Evolutionary conservation across 1,284 basidiomycete species (phyloP), one percentile per base, ranked within the genome.

Genomic region (Vanrija sp.): DNA sequence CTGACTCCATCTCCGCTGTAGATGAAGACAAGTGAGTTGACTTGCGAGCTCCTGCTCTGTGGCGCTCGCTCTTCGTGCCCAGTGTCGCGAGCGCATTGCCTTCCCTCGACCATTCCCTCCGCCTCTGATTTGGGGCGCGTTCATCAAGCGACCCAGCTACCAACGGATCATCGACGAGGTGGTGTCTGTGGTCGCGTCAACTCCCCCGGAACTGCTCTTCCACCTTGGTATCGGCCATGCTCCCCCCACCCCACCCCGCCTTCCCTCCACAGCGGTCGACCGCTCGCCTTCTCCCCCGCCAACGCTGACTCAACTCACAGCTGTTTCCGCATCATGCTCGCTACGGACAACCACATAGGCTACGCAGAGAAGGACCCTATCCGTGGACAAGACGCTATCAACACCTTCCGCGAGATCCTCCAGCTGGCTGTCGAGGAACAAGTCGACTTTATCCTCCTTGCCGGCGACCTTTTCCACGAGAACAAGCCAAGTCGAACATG

Each of bases 401-500:
- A 95, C 72, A 90, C 94, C 0, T 98, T 98, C 76, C 83, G 82
- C 60, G 96, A 99, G 78, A 90, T 98, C 43, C 78, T 99, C 7
- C 84, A 96, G 69, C 78, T 98, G 5, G 95, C 93, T 0, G 83
- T 87, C 15, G 90, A 93, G 59, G 79, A 91, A 60, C 85, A 96
- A 62, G 93, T 95, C 47, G 93, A 97, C 76, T 90, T 96, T 68
- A 82, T 99, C 51, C 82, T 99, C 3, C 84, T 98, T 2, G 94
- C 88, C 14, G 95, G 96, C 10, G 96, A 98, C 74, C 79, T 98
- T 7, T 98, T 98, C 69, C 96, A 99, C 72, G 96, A 99, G 68
- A 98, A 98, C 73, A 84, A 92, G 59, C 96, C 96, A 0, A 91
- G 90, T 25, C 78, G 94, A 63, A 88, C 92, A 41, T 89, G 88